phyloP scores from a whole-genome alignment of 192 early-diverging fungal species.

The Chytriomyces sp. region DNA sequence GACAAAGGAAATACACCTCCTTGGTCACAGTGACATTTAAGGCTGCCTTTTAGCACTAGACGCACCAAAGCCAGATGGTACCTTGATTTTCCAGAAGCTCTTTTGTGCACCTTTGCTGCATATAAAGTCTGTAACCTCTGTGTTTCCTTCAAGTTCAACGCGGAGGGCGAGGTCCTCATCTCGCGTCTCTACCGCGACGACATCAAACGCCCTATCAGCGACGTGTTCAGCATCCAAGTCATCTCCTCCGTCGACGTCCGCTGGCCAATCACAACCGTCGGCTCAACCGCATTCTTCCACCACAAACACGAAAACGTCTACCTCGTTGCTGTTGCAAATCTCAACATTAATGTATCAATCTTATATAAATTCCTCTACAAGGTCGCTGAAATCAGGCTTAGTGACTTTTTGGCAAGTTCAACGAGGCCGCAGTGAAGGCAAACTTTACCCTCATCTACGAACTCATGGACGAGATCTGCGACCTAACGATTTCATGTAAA shows the following conservation, averaged over 20 bases:
- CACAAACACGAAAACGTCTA: slow-evolving; percentile 95
- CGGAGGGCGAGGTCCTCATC: slow-evolving; percentile 98
- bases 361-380: slow-evolving; percentile 95
- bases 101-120: background rate
- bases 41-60: too few species aligned
- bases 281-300: slow-evolving; percentile 93
- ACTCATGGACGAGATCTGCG: slow-evolving; percentile 55
- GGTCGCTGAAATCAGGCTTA: slow-evolving; percentile 72
- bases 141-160: slow-evolving; percentile 96
- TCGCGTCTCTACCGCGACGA: slow-evolving; percentile 93
- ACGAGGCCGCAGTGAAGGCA: slow-evolving; percentile 67
- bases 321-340: slow-evolving; percentile 88
- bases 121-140: too few species aligned
- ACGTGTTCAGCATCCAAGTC: slow-evolving; percentile 96
- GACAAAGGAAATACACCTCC: too few species aligned
- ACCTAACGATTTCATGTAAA: too few species aligned
- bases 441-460: slow-evolving; percentile 61
- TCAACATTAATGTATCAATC: slow-evolving; percentile 92
- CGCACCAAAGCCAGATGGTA: too few species aligned
- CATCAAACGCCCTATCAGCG: slow-evolving; percentile 94
- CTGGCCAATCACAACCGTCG: slow-evolving; percentile 83
- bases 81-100: too few species aligned
- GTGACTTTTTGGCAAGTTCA: slow-evolving; percentile 85
- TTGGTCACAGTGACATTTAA: too few species aligned
- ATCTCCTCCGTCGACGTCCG: slow-evolving; percentile 85